Conservation (phyloP, 2,329 filamentous ascomycete genomes). For the Cladosporium sp. region DNA sequence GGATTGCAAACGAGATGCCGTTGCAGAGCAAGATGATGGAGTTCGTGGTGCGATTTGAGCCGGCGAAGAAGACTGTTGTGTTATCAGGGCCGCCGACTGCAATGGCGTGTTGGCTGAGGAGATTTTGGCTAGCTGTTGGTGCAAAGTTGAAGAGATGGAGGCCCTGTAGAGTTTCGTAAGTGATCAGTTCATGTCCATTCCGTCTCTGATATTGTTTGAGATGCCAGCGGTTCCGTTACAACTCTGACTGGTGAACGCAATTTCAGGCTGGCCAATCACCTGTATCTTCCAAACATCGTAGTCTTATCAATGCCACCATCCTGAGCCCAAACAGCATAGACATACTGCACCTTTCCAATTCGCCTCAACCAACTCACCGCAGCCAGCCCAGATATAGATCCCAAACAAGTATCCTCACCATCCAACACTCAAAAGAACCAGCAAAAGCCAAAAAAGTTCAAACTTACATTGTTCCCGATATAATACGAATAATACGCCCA, state of each 20-base stretch:
- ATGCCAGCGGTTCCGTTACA: not conserved
- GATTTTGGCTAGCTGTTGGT: slow-evolving; percentile 64
- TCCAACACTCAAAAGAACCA: not conserved
- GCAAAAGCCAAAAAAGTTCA: not conserved
- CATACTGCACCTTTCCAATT: no score
- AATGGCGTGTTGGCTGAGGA: slow-evolving; percentile 61
- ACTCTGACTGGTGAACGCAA: no score
- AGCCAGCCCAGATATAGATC: not conserved
- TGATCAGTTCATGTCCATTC: not conserved
- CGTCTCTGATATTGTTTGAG: not conserved
- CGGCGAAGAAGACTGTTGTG: slow-evolving; percentile 56
- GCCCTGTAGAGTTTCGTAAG: slow-evolving; percentile 6
- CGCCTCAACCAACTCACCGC: no score
- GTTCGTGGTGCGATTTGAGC: slow-evolving; percentile 60
- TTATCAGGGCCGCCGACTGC: slow-evolving; percentile 41
- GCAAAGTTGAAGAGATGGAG: slow-evolving; percentile 62
- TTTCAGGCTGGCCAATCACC: not conserved
- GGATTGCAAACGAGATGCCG: slow-evolving; percentile 67
- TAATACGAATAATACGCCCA: slow-evolving; percentile 56
- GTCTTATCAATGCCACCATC: no score
- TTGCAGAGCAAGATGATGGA: slow-evolving; percentile 66
- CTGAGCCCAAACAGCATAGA: no score
- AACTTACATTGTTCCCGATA: slow-evolving; percentile 58
- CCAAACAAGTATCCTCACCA: not conserved
- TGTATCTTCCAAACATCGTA: not conserved